A percentile compares a stretch with the other conserved stretches of the same genome.
Conservation (phyloP, 139 green algal species). For the Mesostigma viride region DNA sequence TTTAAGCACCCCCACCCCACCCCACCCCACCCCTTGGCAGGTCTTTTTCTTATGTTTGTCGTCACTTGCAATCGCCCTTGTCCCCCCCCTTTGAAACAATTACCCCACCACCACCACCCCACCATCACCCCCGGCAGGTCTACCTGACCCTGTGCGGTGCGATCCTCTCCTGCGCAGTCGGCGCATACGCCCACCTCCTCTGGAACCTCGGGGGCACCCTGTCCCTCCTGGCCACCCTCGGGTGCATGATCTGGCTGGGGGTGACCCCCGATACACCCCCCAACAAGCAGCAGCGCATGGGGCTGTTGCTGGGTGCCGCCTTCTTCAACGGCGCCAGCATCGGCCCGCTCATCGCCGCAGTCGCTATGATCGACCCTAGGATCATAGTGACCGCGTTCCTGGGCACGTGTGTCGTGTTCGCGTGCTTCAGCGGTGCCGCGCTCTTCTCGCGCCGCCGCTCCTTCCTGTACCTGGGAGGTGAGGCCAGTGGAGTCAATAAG, state of each 20-base stretch:
- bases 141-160: slow-evolving; percentile 19
- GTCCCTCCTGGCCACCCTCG: slow-evolving; percentile 22
- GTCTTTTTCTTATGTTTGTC: too few relatives aligned
- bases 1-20: too few relatives aligned
- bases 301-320: slow-evolving; percentile 18
- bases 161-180: slow-evolving; percentile 19
- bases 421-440: slow-evolving; percentile 28
- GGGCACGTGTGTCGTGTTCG: slow-evolving; percentile 24
- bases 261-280: slow-evolving; percentile 5
- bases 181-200: slow-evolving; percentile 30
- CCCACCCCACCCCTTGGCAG: too few relatives aligned
- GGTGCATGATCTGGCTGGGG: slow-evolving; percentile 17
- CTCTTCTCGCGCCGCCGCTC: slow-evolving; percentile 18
- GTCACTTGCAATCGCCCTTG: too few relatives aligned
- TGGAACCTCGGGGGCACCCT: slow-evolving; percentile 16
- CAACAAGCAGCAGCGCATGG: slow-evolving; percentile 23
- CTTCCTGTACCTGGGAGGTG: slow-evolving; percentile 27
- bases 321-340: slow-evolving; percentile 36
- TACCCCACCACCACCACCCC: too few relatives aligned
- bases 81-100: too few relatives aligned
- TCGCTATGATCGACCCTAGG: slow-evolving; percentile 23
- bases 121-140: too few relatives aligned
- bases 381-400: slow-evolving; percentile 28
- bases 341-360: slow-evolving; percentile 26
- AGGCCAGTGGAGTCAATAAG: too few relatives aligned